These are phyloP conservation scores for Lolium perenne DNA, from an alignment of 176 grass and related monocot species.

Conservation along the genomic window DNA sequence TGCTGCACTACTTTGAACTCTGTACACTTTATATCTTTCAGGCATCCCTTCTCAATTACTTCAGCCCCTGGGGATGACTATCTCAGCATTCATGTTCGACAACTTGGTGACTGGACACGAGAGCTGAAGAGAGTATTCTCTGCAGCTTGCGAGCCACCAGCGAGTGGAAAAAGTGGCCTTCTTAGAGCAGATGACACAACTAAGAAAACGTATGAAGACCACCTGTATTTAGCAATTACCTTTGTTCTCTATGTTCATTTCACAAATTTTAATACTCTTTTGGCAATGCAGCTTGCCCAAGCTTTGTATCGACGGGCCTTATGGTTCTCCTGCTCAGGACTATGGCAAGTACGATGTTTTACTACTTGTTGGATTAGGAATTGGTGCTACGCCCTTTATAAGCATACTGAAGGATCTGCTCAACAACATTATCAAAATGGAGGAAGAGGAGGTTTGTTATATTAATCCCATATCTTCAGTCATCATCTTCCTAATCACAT, in stretches of 20 bases:
- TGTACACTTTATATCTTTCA: conserved; percentile 46
- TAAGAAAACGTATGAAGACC: conserved; percentile 71
- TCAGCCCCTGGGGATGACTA: conserved; percentile 92
- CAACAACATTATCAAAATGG: conserved; percentile 87
- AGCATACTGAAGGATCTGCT: conserved; percentile 99
- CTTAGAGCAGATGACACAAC: conserved; percentile 95
- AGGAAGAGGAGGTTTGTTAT: conserved; percentile 81
- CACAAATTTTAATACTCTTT: conserved; percentile 24
- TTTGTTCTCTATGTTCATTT: conserved; percentile 37
- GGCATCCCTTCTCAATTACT: conserved; percentile 99
- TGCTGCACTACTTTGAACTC: not conserved
- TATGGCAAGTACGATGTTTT: conserved; percentile 98
- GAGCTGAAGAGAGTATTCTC: conserved; percentile 91
- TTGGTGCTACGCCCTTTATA: conserved; percentile 98
- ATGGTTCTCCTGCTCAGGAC: conserved; percentile 94
- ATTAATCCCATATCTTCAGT: conserved; percentile 22
- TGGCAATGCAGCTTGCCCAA: conserved; percentile 83
- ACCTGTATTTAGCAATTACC: conserved; percentile 17
- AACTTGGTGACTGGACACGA: conserved; percentile 97
- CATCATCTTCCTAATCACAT: conserved; percentile 25
- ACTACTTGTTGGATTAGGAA: conserved; percentile 95
- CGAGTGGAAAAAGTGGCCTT: conserved; percentile 90
- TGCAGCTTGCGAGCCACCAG: conserved; percentile 82
- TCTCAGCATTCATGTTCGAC: conserved; percentile 92
- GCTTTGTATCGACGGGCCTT: conserved; percentile 94